Base-by-base conservation (phyloP, 768 basidiomycete genomes). In the Mycena haematopus region DNA sequence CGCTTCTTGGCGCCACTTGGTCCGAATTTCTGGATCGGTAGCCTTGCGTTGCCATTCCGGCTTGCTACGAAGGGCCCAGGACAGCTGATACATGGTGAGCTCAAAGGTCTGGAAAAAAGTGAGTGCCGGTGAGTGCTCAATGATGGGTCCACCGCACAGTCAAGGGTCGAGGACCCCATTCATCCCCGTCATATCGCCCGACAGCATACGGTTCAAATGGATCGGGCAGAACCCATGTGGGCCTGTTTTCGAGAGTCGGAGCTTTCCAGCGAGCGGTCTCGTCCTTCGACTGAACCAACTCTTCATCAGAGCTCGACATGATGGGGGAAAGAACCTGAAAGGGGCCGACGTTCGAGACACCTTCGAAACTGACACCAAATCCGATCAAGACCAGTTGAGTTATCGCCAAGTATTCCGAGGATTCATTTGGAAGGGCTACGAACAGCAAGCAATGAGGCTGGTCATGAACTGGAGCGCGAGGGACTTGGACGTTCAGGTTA, bases 81-180 rank as follows among this genome's bases (percentile, higher is more conserved):
- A 63, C 17, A 67, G 50, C 31, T 51, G 35, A 31, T 36, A 47
- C 52, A 64, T 60, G 1, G 44, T 42, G 3, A 27, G 45, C 40
- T 60, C 52, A 14, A 36, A 52, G 8, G 53, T 25, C 47, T 1
- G 67, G 42, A 70, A 70, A 50, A 66, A 69, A n/a, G n/a, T n/a
- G n/a, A n/a, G n/a, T n/a, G n/a, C n/a, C n/a, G n/a, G n/a, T n/a
- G n/a, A n/a, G n/a, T n/a, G n/a, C n/a, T n/a, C 11, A n/a, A 47
- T 47, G 46, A 47, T 14, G 29, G 29, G 29, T 31, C 29, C 29
- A 15, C 31, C 56, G 52, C 35, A 58, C 62, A 36, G 62, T 63
- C 11, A 31, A 8, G 29, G 62, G 62, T 1, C 17, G 15, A 3
- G 62, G 62, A 1, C 62, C 57, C 56, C 62, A 58, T 33, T 58